Evolutionary conservation across 441 rosid genomes (phyloP).

Genomic region (Populus trichocarpa): DNA sequence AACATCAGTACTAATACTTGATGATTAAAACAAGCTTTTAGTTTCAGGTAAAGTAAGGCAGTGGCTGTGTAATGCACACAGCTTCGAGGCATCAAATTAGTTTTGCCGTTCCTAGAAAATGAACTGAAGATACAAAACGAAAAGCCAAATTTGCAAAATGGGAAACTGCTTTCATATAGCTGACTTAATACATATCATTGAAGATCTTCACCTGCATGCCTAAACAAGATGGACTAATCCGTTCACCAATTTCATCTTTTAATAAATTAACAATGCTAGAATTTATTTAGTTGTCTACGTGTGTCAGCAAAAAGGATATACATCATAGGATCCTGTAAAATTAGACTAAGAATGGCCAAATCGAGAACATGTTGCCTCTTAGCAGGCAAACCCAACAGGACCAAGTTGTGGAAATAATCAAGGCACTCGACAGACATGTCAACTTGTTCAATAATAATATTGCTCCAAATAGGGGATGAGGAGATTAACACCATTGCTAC

Average conservation of each 20-base stretch:
- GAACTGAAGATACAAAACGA: not conserved
- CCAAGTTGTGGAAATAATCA: not conserved
- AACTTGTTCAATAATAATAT: not conserved
- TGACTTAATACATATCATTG: not conserved
- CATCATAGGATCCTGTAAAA: not conserved
- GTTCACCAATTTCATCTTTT: not conserved
- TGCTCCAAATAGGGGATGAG: not conserved
- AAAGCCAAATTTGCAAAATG: not conserved
- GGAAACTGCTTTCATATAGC: not conserved
- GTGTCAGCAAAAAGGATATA: not conserved
- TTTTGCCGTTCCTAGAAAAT: not conserved
- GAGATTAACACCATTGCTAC: constrained; percentile 25
- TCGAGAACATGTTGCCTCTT: not conserved
- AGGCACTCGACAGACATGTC: not conserved
- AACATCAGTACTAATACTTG: not conserved
- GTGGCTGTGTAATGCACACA: not conserved
- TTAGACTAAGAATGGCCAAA: not conserved
- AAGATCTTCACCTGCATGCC: not conserved
- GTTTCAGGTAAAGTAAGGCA: not conserved
- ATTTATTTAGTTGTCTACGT: not conserved
- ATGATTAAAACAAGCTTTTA: not conserved
- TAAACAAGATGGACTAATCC: not conserved
- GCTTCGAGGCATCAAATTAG: not conserved
- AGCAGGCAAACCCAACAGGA: not conserved
- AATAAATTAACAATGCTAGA: not conserved